These are phyloP conservation scores for Eucalyptus albens DNA, from an alignment of 345 rosid genomes.

Conservation along the genomic window DNA sequence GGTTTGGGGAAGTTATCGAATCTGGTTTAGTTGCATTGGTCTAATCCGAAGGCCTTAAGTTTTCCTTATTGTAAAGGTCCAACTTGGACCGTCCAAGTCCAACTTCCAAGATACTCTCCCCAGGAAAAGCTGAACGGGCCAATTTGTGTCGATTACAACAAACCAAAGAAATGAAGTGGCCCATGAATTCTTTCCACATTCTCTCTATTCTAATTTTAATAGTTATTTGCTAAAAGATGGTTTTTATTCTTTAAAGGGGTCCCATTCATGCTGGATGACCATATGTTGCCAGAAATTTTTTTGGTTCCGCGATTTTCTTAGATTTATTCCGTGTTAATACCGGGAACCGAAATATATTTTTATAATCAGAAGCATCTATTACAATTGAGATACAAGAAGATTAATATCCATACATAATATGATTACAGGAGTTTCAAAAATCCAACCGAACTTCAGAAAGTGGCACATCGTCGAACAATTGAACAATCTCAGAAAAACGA, in stretches of 20 bases:
- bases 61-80: neutral
- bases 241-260: neutral
- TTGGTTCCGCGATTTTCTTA: neutral
- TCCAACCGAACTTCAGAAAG: neutral
- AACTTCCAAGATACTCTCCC: neutral
- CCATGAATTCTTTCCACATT: neutral
- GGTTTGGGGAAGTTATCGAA: neutral
- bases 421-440: neutral
- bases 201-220: neutral
- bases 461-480: fast-evolving
- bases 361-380: neutral
- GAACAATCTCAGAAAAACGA: neutral
- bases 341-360: neutral
- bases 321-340: neutral
- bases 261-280: neutral
- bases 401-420: neutral
- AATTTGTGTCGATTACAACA: neutral
- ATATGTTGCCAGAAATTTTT: neutral
- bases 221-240: neutral
- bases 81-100: neutral
- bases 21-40: neutral
- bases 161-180: neutral
- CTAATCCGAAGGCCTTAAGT: neutral
- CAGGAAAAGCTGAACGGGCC: neutral
- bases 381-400: neutral